Evolutionary conservation across 257 asterid genomes (phyloP).

Genomic region (Penstemon barbatus): DNA sequence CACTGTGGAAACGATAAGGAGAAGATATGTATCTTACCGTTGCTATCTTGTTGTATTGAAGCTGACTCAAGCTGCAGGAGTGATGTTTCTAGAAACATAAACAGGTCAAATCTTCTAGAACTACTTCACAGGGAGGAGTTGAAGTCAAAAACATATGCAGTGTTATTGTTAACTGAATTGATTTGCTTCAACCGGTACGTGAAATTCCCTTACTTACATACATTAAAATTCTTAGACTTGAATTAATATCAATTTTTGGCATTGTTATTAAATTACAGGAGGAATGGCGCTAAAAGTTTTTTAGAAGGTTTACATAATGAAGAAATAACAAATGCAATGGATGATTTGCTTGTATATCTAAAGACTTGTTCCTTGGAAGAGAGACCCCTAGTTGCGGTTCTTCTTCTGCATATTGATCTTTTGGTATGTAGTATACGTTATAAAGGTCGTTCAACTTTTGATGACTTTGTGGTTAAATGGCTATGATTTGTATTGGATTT

Average conservation of each 20-base stretch:
- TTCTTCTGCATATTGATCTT: slow-evolving; percentile 68
- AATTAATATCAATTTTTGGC: background rate
- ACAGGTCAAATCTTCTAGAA: slow-evolving; percentile 42
- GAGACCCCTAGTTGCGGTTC: slow-evolving; percentile 52
- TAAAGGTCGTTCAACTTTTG: background rate
- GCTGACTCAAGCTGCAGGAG: slow-evolving; percentile 52
- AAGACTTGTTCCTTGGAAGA: slow-evolving; percentile 50
- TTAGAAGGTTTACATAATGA: slow-evolving; percentile 49
- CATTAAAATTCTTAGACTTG: slow-evolving; percentile 2
- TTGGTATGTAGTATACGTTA: slow-evolving; percentile 45
- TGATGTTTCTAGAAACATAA: slow-evolving; percentile 45
- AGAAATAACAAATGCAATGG: slow-evolving; percentile 43
- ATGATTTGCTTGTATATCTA: slow-evolving; percentile 45
- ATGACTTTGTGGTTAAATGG: no score
- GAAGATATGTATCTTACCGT: slow-evolving; percentile 40
- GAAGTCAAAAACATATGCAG: slow-evolving; percentile 38
- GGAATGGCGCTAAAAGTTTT: slow-evolving; percentile 48
- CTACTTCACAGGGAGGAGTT: slow-evolving; percentile 44
- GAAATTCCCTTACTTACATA: background rate
- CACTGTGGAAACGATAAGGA: slow-evolving; percentile 43
- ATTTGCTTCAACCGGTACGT: slow-evolving; percentile 72
- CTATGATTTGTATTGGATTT: slow-evolving; percentile 22
- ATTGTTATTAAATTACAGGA: slow-evolving; percentile 44
- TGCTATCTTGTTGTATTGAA: slow-evolving; percentile 56
- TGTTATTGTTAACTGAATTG: slow-evolving; percentile 50